Conservation (phyloP, 306 rosid species). For the Medicago lupulina region DNA sequence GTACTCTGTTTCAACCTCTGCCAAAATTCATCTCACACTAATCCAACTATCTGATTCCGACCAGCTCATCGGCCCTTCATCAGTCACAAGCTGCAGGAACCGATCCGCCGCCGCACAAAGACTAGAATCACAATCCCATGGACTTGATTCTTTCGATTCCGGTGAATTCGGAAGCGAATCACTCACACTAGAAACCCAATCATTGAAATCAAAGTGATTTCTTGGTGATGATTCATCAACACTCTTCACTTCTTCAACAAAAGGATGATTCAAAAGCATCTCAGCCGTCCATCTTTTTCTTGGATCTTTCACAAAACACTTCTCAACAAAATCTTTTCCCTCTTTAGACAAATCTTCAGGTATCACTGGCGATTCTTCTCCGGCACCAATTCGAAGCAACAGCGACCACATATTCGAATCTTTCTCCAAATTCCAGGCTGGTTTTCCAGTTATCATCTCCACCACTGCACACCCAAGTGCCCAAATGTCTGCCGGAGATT, state of each 20-base stretch:
- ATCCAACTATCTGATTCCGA: constrained; percentile 65
- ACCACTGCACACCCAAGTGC: constrained; percentile 79
- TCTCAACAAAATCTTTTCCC: constrained; percentile 68
- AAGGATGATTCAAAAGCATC: constrained; percentile 79
- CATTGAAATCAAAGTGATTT: constrained; percentile 73
- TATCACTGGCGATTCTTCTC: constrained; percentile 73
- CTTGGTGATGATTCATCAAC: constrained; percentile 55
- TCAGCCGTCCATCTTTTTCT: constrained; percentile 87
- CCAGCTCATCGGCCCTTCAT: constrained; percentile 48
- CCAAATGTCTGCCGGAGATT: constrained; percentile 74
- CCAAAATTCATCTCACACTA: constrained; percentile 51
- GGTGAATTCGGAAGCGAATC: constrained; percentile 40
- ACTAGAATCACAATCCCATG: constrained; percentile 31
- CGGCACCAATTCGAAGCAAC: constrained; percentile 68
- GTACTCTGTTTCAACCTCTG: constrained; percentile 1
- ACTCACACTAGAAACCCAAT: constrained; percentile 63
- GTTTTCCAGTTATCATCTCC: constrained; percentile 81
- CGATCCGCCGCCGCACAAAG: constrained; percentile 45
- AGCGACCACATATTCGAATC: constrained; percentile 52
- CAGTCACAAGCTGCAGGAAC: constrained; percentile 49
- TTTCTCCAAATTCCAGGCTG: constrained; percentile 60
- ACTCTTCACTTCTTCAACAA: constrained; percentile 42
- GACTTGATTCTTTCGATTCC: constrained; percentile 27
- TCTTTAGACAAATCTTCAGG: constrained; percentile 65
- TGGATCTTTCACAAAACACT: constrained; percentile 81